phyloP scores from a whole-genome alignment of 768 basidiomycete species.

The Royoungia palumana region DNA sequence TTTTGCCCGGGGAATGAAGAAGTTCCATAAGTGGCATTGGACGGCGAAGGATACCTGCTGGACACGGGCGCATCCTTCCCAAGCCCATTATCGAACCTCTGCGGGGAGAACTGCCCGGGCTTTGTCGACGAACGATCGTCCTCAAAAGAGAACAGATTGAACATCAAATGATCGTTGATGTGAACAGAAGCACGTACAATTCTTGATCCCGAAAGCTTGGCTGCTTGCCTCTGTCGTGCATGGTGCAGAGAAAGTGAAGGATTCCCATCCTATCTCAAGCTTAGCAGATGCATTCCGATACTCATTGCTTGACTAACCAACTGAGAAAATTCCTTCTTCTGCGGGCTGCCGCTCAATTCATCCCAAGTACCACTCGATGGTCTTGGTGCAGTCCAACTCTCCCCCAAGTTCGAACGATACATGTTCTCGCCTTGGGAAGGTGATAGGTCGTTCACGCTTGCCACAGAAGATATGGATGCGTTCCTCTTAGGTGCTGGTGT shows the following conservation, averaged over 20 bases:
- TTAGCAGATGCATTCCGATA: conserved; percentile 9
- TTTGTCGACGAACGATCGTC: conserved; percentile 48
- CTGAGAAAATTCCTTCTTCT: conserved; percentile 48
- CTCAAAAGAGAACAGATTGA: conserved; percentile 28
- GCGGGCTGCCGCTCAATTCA: conserved; percentile 46
- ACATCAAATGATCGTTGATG: conserved; percentile 14
- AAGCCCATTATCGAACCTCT: conserved; percentile 47
- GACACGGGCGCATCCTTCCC: conserved; percentile 39
- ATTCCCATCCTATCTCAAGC: conserved; percentile 37
- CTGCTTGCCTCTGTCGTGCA: conserved; percentile 44
- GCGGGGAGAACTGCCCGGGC: conserved; percentile 51
- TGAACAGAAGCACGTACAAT: conserved; percentile 31
- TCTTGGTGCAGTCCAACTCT: conserved; percentile 51
- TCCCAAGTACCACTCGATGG: conserved; percentile 60
- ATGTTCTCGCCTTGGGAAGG: conserved; percentile 42
- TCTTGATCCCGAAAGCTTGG: conserved; percentile 39
- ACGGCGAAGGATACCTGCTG: conserved; percentile 47
- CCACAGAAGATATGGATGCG: conserved; percentile 57
- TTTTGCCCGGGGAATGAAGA: conserved; percentile 31
- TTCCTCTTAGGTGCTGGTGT: conserved; percentile 53
- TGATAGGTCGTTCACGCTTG: conserved; percentile 49
- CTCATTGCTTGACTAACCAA: conserved; percentile 38
- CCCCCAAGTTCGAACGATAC: conserved; percentile 46
- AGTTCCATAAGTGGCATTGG: conserved; percentile 35
- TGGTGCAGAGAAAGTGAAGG: conserved; percentile 44